Evolutionary conservation across 2,329 filamentous ascomycete genomes (phyloP).

Genomic region (Pseudogymnoascus sp.): DNA sequence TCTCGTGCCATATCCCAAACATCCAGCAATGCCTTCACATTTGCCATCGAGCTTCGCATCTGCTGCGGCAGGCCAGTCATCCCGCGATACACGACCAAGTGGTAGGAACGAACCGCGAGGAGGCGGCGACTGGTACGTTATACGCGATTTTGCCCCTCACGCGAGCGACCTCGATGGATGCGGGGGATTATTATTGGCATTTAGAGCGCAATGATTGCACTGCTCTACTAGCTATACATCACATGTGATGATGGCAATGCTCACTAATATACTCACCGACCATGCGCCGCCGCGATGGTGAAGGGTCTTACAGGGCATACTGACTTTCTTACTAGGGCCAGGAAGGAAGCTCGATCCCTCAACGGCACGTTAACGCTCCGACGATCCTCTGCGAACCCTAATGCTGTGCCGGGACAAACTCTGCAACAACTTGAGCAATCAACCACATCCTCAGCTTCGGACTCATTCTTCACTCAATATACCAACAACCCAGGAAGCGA

Average conservation of each 20-base stretch:
- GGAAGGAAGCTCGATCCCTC: slow-evolving; percentile 47
- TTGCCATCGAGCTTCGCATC: slow-evolving; percentile 78
- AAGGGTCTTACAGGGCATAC: neutral
- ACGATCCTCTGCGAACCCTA: slow-evolving; percentile 51
- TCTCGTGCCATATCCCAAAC: neutral
- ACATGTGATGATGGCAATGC: neutral
- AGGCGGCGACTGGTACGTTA: slow-evolving; percentile 67
- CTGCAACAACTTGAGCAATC: slow-evolving; percentile 8
- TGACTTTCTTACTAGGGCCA: slow-evolving; percentile 37
- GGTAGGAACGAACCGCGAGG: slow-evolving; percentile 48
- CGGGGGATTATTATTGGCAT: neutral
- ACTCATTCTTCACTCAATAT: slow-evolving; percentile 19
- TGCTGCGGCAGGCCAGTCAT: slow-evolving; percentile 67
- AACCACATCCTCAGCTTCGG: slow-evolving; percentile 13
- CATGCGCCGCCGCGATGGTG: neutral
- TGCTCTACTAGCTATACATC: neutral
- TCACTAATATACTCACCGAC: slow-evolving; percentile 8
- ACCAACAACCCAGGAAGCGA: slow-evolving; percentile 35
- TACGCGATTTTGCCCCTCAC: slow-evolving; percentile 6
- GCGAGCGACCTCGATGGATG: neutral
- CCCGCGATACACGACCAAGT: slow-evolving; percentile 50
- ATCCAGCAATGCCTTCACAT: slow-evolving; percentile 55
- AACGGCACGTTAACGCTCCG: slow-evolving; percentile 59
- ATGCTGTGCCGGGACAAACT: slow-evolving; percentile 28
- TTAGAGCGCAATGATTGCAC: neutral